A percentile compares a stretch with the other conserved stretches of the same genome.
Evolutionary conservation across 345 rosid species (phyloP).

Genomic region (Acer yangbiense): DNA sequence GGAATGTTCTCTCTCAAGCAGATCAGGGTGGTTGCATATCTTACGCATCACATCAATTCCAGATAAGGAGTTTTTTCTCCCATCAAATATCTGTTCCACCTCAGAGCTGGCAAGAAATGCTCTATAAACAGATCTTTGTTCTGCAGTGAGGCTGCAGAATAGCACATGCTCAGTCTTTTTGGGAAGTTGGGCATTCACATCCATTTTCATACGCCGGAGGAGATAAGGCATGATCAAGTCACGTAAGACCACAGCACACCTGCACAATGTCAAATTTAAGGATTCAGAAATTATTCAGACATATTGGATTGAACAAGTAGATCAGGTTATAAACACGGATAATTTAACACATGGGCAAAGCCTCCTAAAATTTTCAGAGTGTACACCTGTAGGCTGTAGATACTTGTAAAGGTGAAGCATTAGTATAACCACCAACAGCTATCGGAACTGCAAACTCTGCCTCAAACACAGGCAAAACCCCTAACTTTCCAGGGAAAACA

Average conservation of each 20-base stretch:
- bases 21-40: constrained; percentile 98
- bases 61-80: constrained; percentile 76
- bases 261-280: constrained; percentile 33
- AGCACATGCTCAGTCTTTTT: constrained; percentile 95
- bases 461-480: constrained; percentile 95
- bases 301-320: background rate
- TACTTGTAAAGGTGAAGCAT: constrained; percentile 98
- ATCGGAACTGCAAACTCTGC: constrained; percentile 96
- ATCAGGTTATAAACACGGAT: background rate
- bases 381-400: constrained; percentile 90
- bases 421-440: constrained; percentile 96
- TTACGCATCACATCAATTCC: constrained; percentile 99
- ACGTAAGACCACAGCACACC: constrained; percentile 97
- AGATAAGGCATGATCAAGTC: constrained; percentile 98
- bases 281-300: constrained; percentile 12
- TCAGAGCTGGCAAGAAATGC: constrained; percentile 98
- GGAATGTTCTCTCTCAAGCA: constrained; percentile 92
- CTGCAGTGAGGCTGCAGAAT: constrained; percentile 92
- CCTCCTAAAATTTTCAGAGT: constrained; percentile 22
- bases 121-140: constrained; percentile 82
- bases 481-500: constrained; percentile 97
- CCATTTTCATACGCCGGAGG: constrained; percentile 93
- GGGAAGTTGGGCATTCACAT: constrained; percentile 85
- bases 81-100: constrained; percentile 85
- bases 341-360: background rate